Evolutionary conservation across 495 filamentous ascomycete species (phyloP), one percentile per base, ranked within the genome.

Genomic region (Bathelium albidoporum): DNA sequence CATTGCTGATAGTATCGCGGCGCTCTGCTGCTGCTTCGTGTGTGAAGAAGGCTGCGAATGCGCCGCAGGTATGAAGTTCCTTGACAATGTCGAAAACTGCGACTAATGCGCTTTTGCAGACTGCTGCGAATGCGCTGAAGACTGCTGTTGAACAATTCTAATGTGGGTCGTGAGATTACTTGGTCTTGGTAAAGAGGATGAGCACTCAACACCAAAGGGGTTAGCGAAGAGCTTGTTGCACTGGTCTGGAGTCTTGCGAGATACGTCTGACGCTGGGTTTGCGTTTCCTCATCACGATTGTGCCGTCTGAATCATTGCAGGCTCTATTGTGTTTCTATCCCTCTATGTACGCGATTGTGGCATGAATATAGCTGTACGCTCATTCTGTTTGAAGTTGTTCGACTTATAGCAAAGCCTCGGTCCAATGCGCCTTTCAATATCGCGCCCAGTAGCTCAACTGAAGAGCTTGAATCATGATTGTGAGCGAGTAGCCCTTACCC

Each of bases 11-110:
- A 55, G 88, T 74, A 72, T 91, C 31, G 86, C 86, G 16, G 80
- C 81, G 28, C 74, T 90, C 52, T 90, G 87, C 79, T 91, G 88
- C 70, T 90, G 87, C 69, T 90, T 86, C 74, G 81, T 90, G 26
- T 88, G 86, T 67, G 87, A 90, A 70, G 85, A 90, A 75, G 82
- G 86, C 53, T 90, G 88, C 71, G 87, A 89, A 67, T 90, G 87
- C 75, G 90, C 87, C 70, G 82, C 84, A 45, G 87, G 34, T 44
- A 12, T 22, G 34, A 52, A 9, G 1, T 1, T 55, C 16, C 5
- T 12, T 16, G 16, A 10, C n/a, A 2, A 10, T 24, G 7, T 24
- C 9, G 5, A 49, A 32, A 52, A 4, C 29, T 5, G 14, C n/a
- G 36, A 52, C 39, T 24, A 24, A 12, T 39, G 10, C 26, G 1